phyloP scores from a whole-genome alignment of 1,139 yeast genomes.

The Zygoascus sp. region DNA sequence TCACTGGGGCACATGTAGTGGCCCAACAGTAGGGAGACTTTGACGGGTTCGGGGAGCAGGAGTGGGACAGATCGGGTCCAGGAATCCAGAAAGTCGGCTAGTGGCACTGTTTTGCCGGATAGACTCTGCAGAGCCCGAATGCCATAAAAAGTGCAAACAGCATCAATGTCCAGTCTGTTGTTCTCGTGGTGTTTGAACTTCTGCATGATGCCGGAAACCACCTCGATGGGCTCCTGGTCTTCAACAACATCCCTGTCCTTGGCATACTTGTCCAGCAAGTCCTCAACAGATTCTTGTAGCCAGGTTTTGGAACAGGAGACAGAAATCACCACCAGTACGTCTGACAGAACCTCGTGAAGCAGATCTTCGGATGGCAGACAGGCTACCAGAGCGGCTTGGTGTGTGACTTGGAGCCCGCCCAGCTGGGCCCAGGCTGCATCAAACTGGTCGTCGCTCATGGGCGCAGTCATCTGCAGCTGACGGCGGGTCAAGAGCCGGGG shows the following conservation, averaged over 20 bases:
- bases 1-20: slow-evolving; percentile 46
- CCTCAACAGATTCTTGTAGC: slow-evolving; percentile 36
- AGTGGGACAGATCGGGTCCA: slow-evolving; percentile 29
- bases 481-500: slow-evolving; percentile 31
- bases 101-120: slow-evolving; percentile 23
- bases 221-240: slow-evolving; percentile 31
- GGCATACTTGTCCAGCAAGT: slow-evolving; percentile 16
- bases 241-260: slow-evolving; percentile 28
- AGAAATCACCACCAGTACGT: slow-evolving; percentile 25
- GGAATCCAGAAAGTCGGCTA: slow-evolving; percentile 16
- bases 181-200: slow-evolving; percentile 40
- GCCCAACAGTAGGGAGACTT: slow-evolving; percentile 51
- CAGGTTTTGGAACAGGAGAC: slow-evolving; percentile 40
- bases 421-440: slow-evolving; percentile 46
- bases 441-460: slow-evolving; percentile 57
- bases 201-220: slow-evolving; percentile 45
- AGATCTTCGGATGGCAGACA: slow-evolving; percentile 38
- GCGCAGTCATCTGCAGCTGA: slow-evolving; percentile 44
- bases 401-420: slow-evolving; percentile 55
- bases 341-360: slow-evolving; percentile 31
- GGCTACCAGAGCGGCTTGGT: slow-evolving; percentile 27
- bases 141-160: slow-evolving; percentile 57
- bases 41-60: slow-evolving; percentile 45
- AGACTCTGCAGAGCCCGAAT: slow-evolving; percentile 44
- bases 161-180: slow-evolving; percentile 1